A percentile compares a stretch with the other conserved stretches of the same genome.
phyloP scores from a whole-genome alignment of 345 rosid genomes.

The Lepidium africanum region DNA sequence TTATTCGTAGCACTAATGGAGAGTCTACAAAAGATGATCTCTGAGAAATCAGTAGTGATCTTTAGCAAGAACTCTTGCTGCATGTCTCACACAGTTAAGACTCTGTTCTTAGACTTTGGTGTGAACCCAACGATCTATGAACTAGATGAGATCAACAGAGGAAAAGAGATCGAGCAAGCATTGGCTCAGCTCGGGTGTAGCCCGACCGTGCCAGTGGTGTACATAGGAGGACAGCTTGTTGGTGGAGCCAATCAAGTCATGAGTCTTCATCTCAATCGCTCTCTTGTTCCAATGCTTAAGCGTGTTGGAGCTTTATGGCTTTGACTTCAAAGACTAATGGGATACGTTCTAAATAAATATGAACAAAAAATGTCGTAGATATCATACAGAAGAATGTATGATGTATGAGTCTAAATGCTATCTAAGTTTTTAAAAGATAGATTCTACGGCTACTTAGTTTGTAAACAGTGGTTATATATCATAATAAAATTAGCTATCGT shows the following conservation, averaged over 20 bases:
- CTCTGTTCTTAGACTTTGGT: conserved; percentile 56
- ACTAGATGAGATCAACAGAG: conserved; percentile 51
- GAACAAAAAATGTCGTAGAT: not conserved
- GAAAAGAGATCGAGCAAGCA: conserved; percentile 64
- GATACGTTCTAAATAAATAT: no score
- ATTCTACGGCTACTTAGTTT: conserved; percentile 1
- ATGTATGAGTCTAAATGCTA: not conserved
- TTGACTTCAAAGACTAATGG: conserved; percentile 7
- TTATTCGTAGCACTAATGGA: conserved; percentile 35
- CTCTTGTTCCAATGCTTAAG: conserved; percentile 61
- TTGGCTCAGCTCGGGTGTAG: conserved; percentile 55
- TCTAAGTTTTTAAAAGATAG: conserved; percentile 12
- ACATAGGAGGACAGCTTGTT: conserved; percentile 65
- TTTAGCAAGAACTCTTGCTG: conserved; percentile 67
- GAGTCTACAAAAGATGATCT: conserved; percentile 37
- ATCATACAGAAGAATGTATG: not conserved
- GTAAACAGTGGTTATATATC: not conserved
- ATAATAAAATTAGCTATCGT: not conserved
- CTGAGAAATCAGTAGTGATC: conserved; percentile 73
- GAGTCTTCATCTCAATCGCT: conserved; percentile 66
- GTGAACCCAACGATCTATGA: conserved; percentile 60
- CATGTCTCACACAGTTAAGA: conserved; percentile 68
- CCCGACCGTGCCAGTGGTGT: conserved; percentile 55
- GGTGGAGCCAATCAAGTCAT: conserved; percentile 76
- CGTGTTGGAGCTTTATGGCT: conserved; percentile 70